A percentile compares a stretch with the other conserved stretches of the same genome.
Conservation (phyloP, 2,329 filamentous ascomycete genomes). For the Claviceps sp. region DNA sequence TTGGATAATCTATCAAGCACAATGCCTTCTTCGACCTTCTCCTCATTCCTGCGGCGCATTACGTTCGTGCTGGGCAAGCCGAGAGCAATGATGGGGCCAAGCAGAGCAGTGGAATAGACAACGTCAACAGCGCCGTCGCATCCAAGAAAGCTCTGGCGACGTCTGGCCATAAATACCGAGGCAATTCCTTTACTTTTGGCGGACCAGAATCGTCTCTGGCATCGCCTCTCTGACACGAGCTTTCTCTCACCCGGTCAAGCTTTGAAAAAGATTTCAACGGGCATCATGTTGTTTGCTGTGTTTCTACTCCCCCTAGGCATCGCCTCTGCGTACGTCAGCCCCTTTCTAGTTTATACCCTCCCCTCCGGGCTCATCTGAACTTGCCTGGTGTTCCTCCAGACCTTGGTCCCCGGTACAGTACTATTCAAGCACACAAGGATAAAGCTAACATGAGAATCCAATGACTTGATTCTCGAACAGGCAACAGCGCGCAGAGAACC, state of each 20-base stretch:
- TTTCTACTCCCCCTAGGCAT: slow-evolving; percentile 7
- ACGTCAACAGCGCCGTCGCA: not conserved
- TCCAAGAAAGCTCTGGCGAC: slow-evolving; percentile 9
- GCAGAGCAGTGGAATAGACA: slow-evolving; percentile 3
- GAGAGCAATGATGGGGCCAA: not conserved
- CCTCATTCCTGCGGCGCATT: not conserved
- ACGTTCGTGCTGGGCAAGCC: not conserved
- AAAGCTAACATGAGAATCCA: not conserved
- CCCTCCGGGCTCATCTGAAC: too few species aligned
- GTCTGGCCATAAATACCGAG: slow-evolving; percentile 16
- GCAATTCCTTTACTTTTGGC: slow-evolving; percentile 10
- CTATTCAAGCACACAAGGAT: not conserved
- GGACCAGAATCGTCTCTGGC: not conserved
- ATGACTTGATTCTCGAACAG: not conserved
- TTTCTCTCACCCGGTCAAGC: slow-evolving; percentile 2
- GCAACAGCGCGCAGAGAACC: slow-evolving; percentile 5
- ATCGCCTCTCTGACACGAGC: not conserved
- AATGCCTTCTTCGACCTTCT: not conserved
- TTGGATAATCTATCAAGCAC: not conserved
- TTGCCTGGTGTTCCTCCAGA: too few species aligned
- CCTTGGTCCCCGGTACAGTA: not conserved
- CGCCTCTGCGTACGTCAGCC: slow-evolving; percentile 8
- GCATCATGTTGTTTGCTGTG: slow-evolving; percentile 6
- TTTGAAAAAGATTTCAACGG: slow-evolving; percentile 8
- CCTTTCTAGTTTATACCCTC: not conserved